phyloP scores from a whole-genome alignment of 495 filamentous ascomycete species.

The Gamarada debralockiae region DNA sequence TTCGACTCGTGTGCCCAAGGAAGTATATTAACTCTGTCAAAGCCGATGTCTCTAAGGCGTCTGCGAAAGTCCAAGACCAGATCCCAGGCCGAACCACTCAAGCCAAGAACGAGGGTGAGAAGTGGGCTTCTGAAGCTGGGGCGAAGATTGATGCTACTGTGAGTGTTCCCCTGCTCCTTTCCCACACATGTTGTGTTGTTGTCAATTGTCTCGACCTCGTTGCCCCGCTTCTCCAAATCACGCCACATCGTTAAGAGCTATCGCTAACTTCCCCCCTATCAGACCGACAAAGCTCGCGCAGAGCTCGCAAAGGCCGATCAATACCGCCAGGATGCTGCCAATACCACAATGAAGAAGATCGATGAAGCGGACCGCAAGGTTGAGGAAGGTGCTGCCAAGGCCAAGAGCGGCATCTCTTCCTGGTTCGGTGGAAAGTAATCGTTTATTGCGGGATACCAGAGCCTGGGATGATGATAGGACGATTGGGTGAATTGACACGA shows the following conservation, averaged over 20 bases:
- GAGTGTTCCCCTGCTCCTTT: constrained; percentile 21
- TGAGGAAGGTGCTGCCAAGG: constrained; percentile 69
- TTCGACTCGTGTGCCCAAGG: neutral
- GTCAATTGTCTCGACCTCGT: neutral
- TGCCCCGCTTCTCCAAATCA: neutral
- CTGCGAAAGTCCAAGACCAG: constrained; percentile 61
- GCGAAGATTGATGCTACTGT: constrained; percentile 54
- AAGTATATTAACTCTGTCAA: constrained; percentile 18
- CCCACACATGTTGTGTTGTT: neutral
- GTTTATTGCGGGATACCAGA: neutral
- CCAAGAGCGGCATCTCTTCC: constrained; percentile 70
- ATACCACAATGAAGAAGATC: constrained; percentile 63
- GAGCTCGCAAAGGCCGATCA: constrained; percentile 54
- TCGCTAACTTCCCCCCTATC: constrained; percentile 12
- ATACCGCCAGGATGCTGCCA: constrained; percentile 54
- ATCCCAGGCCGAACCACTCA: constrained; percentile 46
- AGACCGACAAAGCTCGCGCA: constrained; percentile 61
- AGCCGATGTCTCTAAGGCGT: constrained; percentile 64
- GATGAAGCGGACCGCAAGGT: constrained; percentile 71
- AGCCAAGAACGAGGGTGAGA: constrained; percentile 48
- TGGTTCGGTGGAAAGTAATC: constrained; percentile 75
- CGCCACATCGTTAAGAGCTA: neutral
- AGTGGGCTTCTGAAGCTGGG: constrained; percentile 46
- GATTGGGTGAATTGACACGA: no score
- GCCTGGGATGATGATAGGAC: no score